Evolutionary conservation across 306 rosid species (phyloP), one percentile per base, ranked within the genome.

Genomic region (Myrica gale): DNA sequence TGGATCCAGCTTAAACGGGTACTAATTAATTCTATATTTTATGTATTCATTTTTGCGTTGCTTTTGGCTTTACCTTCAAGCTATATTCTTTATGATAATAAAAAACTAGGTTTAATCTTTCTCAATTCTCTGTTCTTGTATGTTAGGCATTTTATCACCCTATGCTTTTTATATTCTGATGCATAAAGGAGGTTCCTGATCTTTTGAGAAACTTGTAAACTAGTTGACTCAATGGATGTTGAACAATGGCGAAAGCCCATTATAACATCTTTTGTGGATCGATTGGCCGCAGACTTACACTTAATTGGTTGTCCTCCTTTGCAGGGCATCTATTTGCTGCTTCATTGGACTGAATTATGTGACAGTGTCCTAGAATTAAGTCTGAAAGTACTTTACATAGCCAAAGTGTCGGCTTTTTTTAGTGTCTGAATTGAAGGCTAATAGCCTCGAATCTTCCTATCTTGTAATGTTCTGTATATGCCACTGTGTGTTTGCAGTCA

Each of bases 291-390:
- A 15, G 56, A 74, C 60, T 71, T 54, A 19, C 54, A 57, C 60
- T 44, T 58, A 39, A 47, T 57, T 48, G 39, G 39, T 72, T 42
- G 66, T 61, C 69, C 58, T 75, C 12, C 67, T 71, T 71, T 87
- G 84, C 91, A 91, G 94, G 90, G 83, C 67, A 66, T 83, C 45
- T 68, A 58, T 74, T 78, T 79, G 48, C 63, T 20, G 83, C 70
- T 53, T 76, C 48, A 17, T 11, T 71, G 84, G 76, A 46, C 73
- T 48, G 71, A 52, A 61, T 62, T 26, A 78, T 66, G 79, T 15
- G 17, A 47, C 17, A 61, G 21, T 67, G 74, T 65, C 32, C 37
- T 1, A 43, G 69, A 69, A 53, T 77, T 77, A 47, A 71, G 69
- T 47, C 69, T 81, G 63, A 69, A 78, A 69, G 50, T 4, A 42